phyloP scores from a whole-genome alignment of 345 rosid genomes.

The Viola odorata region DNA sequence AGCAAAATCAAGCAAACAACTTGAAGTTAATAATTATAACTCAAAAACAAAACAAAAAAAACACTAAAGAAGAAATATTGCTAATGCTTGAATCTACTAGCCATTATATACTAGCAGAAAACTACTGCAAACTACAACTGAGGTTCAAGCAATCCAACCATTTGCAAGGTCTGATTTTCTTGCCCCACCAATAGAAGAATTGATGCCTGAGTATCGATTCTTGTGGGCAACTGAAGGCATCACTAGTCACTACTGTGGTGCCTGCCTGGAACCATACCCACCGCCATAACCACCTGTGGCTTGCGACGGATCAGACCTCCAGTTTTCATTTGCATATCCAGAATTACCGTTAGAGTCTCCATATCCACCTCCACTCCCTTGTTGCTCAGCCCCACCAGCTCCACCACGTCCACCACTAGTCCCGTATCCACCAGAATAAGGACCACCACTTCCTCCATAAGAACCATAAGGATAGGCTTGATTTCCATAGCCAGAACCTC shows the following conservation, averaged over 20 bases:
- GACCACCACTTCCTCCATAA: slow-evolving; percentile 29
- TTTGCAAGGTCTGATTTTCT: slow-evolving; percentile 19
- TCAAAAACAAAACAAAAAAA: slow-evolving; percentile 9
- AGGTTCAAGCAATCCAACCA: slow-evolving; percentile 32
- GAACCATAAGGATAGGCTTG: slow-evolving; percentile 29
- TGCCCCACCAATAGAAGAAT: neutral
- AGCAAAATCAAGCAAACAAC: slow-evolving; percentile 1
- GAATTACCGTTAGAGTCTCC: slow-evolving; percentile 28
- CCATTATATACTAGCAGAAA: slow-evolving; percentile 30
- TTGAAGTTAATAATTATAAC: slow-evolving; percentile 14
- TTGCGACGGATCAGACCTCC: slow-evolving; percentile 30
- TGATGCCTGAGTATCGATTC: slow-evolving; percentile 6
- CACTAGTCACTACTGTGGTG: slow-evolving; percentile 18
- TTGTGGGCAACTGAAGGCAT: slow-evolving; percentile 5
- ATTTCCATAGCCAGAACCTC: slow-evolving; percentile 27
- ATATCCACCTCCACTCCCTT: slow-evolving; percentile 16
- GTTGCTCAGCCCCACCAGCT: slow-evolving; percentile 20
- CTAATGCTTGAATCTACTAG: slow-evolving; percentile 23
- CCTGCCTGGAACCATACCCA: slow-evolving; percentile 25
- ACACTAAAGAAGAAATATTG: slow-evolving; percentile 5
- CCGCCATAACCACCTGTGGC: slow-evolving; percentile 24
- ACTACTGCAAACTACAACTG: slow-evolving; percentile 22
- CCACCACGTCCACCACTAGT: slow-evolving; percentile 17
- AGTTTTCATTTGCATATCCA: slow-evolving; percentile 20
- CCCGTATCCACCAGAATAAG: slow-evolving; percentile 28